These are phyloP conservation scores for Penicillium simplicissimum DNA, from an alignment of 495 filamentous ascomycete species.

Conservation along the genomic window DNA sequence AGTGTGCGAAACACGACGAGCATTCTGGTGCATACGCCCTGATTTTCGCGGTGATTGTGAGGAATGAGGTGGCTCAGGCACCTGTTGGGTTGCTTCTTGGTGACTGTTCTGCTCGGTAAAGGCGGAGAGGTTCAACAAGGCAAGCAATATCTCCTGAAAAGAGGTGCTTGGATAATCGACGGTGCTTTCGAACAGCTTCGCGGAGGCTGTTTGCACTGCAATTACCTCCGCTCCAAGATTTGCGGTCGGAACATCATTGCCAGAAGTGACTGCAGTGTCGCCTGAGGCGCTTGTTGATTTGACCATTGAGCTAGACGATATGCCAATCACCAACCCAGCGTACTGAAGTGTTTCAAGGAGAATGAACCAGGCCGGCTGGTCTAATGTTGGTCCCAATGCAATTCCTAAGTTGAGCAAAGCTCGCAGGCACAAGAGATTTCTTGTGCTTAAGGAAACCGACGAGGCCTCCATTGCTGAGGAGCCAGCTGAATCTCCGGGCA, in stretches of 20 bases:
- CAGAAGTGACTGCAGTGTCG: constrained; percentile 28
- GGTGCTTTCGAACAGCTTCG: constrained; percentile 85
- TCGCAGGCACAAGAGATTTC: constrained; percentile 86
- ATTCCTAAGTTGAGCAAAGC: constrained; percentile 93
- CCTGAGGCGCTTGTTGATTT: constrained; percentile 31
- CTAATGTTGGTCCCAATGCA: constrained; percentile 84
- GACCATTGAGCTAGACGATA: constrained; percentile 42
- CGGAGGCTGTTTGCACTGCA: constrained; percentile 86
- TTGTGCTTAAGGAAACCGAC: constrained; percentile 67
- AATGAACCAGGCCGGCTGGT: constrained; percentile 78
- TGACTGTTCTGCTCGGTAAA: constrained; percentile 35
- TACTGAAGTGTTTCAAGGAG: constrained; percentile 88
- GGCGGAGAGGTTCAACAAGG: constrained; percentile 67
- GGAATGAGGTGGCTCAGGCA: constrained; percentile 23
- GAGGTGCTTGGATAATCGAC: constrained; percentile 79
- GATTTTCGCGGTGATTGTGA: constrained; percentile 34
- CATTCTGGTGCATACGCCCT: constrained; percentile 53
- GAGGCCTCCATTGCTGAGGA: constrained; percentile 24
- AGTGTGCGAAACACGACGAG: constrained; percentile 57
- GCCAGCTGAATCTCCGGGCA: constrained; percentile 24
- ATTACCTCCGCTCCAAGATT: constrained; percentile 77
- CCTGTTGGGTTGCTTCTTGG: constrained; percentile 29
- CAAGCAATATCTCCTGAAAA: constrained; percentile 74
- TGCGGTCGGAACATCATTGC: constrained; percentile 50
- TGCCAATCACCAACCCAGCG: constrained; percentile 80